Conservation (phyloP, 2,329 filamentous ascomycete genomes). For the Aspergillus puulaauensis region DNA sequence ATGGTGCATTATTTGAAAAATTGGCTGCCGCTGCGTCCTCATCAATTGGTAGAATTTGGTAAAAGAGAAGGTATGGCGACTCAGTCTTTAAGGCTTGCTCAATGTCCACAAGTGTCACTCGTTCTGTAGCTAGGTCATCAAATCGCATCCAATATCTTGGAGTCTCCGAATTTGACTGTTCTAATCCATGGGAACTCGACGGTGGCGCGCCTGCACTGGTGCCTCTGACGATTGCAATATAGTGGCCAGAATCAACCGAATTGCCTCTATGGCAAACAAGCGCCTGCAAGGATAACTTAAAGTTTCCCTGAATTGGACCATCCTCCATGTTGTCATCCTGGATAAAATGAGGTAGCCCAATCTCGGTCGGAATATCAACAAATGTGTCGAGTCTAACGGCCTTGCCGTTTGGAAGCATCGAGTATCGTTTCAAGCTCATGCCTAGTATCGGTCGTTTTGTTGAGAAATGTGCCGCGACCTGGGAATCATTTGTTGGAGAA, state of each 20-base stretch:
- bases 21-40: constrained; percentile 54
- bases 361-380: constrained; percentile 88
- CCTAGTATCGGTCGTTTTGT: constrained; percentile 80
- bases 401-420: constrained; percentile 66
- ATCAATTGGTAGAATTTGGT: constrained; percentile 86
- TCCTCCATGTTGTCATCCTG: constrained; percentile 70
- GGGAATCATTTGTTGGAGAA: constrained; percentile 64
- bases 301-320: constrained; percentile 75
- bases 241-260: constrained; percentile 85
- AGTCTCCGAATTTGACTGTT: constrained; percentile 54
- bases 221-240: constrained; percentile 80
- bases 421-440: constrained; percentile 90
- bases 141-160: constrained; percentile 85
- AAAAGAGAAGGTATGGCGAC: constrained; percentile 92
- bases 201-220: constrained; percentile 48
- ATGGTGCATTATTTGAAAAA: constrained; percentile 34
- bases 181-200: constrained; percentile 25
- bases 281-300: constrained; percentile 88
- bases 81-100: constrained; percentile 76
- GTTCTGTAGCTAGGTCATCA: constrained; percentile 75
- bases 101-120: constrained; percentile 76
- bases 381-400: constrained; percentile 74
- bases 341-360: constrained; percentile 83
- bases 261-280: constrained; percentile 89
- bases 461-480: constrained; percentile 86